phyloP scores from a whole-genome alignment of 116 monocot genomes.

The Papilionanthe hybrid region DNA sequence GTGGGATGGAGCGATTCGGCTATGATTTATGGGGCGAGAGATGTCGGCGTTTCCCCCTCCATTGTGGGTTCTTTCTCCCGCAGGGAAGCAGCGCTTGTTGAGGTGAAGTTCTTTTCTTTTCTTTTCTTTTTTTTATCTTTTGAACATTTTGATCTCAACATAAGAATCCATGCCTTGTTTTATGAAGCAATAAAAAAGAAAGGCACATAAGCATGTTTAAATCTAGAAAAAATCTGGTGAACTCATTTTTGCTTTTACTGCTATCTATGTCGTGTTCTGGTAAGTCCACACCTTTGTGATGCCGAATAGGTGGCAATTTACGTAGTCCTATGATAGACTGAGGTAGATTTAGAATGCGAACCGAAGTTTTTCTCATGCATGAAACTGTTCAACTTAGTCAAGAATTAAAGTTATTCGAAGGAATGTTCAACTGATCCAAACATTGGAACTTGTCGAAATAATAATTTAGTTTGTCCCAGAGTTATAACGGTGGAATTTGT shows the following conservation, averaged over 20 bases:
- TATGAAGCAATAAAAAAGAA: neutral
- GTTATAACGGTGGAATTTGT: too few species aligned
- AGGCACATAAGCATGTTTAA: neutral
- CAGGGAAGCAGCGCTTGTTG: conserved; percentile 25
- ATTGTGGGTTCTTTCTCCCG: conserved; percentile 25
- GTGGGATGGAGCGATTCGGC: conserved; percentile 89
- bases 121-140: too few species aligned
- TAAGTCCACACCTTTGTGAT: too few species aligned
- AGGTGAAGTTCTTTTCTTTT: conserved; percentile 7
- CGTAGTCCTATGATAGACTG: too few species aligned
- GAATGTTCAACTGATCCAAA: too few species aligned
- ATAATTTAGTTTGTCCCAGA: too few species aligned
- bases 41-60: conserved; percentile 19
- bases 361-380: too few species aligned
- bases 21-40: conserved; percentile 67
- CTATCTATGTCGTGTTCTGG: neutral
- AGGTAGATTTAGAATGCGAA: too few species aligned
- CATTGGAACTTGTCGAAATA: too few species aligned
- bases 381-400: too few species aligned
- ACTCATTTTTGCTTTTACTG: neutral
- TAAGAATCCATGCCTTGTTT: neutral
- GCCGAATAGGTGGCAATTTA: too few species aligned
- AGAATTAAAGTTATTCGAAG: too few species aligned
- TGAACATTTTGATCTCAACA: neutral
- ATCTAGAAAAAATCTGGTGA: neutral